Base-by-base conservation (phyloP, 495 filamentous ascomycete genomes). In the Apiosordaria backusii region DNA sequence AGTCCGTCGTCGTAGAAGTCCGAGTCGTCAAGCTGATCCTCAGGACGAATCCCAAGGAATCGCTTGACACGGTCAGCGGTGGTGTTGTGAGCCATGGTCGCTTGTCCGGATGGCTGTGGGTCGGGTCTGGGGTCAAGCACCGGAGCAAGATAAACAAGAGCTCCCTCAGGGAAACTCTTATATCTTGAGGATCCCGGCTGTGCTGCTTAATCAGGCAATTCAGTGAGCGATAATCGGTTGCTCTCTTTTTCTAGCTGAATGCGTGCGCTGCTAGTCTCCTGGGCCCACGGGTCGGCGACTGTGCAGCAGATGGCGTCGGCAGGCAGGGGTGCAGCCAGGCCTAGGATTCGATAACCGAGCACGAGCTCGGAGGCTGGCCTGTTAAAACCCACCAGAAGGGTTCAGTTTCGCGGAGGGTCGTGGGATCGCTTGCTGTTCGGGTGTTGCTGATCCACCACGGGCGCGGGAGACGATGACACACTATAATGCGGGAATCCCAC, bases 1-100 rank as follows among this genome's bases (percentile, higher is more conserved):
- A 87, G 86, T 65, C 91, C 91, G 50, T 72, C 70, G 9, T 71
- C 63, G 45, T 69, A 61, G 57, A 58, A 68, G 35, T 40, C 58
- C 13, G 63, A 50, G 68, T 75, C 74, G 53, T 72, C 64, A 27
- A 72, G 65, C 1, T 26, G 65, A 26, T 67, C 65, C 26, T 72
- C 67, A 52, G 68, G 61, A 40, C 70, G 68, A 54, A 75, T 72
- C 1, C 74, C 74, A 19, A 75, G 64, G 64, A 75, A 72, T 15
- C 67, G 50, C 63, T 74, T 75, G 65, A 72, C 63, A 57, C 74
- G 74, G 63, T 74, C 71, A 50, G 35, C 64, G 15, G 21, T 22
- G 29, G 62, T 60, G 61, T 4, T 68, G 35, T 61, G 45, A 61
- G 72, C 68, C 72, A 74, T 75, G 70, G n/a, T 67, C 29, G 50